A percentile compares a stretch with the other conserved stretches of the same genome.
These are phyloP conservation scores for Fraxinus angustifolia DNA, from an alignment of 305 asterid genomes.

Conservation along the genomic window DNA sequence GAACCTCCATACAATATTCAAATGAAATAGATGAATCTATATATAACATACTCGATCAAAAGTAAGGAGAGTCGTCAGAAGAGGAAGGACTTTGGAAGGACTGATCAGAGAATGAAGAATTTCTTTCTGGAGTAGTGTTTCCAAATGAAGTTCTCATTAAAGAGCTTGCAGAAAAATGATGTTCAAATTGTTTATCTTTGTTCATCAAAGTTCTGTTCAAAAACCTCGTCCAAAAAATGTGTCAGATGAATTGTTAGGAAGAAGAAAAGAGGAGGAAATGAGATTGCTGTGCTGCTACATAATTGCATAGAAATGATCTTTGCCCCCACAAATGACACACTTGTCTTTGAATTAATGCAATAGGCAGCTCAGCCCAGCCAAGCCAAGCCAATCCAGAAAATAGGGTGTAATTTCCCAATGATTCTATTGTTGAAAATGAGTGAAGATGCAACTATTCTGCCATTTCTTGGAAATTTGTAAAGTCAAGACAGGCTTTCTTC, in stretches of 20 bases:
- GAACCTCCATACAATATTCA: neutral
- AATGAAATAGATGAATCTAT: neutral
- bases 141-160: neutral
- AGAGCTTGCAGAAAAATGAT: neutral
- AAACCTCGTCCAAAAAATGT: neutral
- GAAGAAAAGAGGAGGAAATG: neutral
- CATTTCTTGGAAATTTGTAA: neutral
- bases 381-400: no score
- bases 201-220: neutral
- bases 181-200: neutral
- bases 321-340: neutral
- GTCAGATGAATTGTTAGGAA: neutral
- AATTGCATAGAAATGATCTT: neutral
- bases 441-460: neutral
- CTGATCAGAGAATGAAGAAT: neutral
- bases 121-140: neutral
- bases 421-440: no score
- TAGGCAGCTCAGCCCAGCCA: neutral
- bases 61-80: slow-evolving; percentile 32
- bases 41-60: slow-evolving; percentile 24
- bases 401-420: no score
- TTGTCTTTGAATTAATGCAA: neutral
- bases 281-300: neutral
- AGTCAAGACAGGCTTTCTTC: neutral
- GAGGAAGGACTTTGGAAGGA: slow-evolving; percentile 25